Evolutionary conservation across 768 basidiomycete genomes (phyloP).

Genomic region (Paxillus ammoniavirescens): DNA sequence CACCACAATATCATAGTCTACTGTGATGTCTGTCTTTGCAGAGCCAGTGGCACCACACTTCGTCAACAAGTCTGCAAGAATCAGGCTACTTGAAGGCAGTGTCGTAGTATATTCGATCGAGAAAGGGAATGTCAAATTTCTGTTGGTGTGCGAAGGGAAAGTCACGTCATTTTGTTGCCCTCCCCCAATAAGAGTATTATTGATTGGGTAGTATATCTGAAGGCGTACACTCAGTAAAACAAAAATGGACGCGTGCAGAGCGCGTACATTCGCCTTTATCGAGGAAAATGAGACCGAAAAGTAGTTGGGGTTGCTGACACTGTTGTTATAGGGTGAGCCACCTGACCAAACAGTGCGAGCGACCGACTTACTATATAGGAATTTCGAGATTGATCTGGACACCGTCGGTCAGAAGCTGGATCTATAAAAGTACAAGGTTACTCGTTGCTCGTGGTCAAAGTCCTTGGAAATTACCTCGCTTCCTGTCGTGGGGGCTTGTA

Average conservation of each 20-base stretch:
- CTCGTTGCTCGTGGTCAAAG: neutral
- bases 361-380: slow-evolving; percentile 57
- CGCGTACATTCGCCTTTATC: slow-evolving; percentile 57
- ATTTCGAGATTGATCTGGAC: slow-evolving; percentile 60
- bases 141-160: slow-evolving; percentile 52
- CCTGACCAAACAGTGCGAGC: neutral
- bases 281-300: slow-evolving; percentile 66
- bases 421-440: slow-evolving; percentile 30
- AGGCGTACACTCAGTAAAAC: slow-evolving; percentile 3
- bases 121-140: slow-evolving; percentile 78
- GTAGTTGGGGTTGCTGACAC: slow-evolving; percentile 81
- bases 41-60: slow-evolving; percentile 59
- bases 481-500: slow-evolving; percentile 36
- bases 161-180: slow-evolving; percentile 48
- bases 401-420: slow-evolving; percentile 41
- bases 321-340: slow-evolving; percentile 29
- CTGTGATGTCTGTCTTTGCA: slow-evolving; percentile 45
- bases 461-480: slow-evolving; percentile 42
- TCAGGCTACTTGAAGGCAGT: slow-evolving; percentile 47
- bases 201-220: slow-evolving; percentile 75
- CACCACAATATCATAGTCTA: slow-evolving; percentile 69
- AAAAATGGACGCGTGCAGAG: neutral
- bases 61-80: slow-evolving; percentile 59
- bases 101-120: slow-evolving; percentile 56
- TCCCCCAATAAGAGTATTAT: slow-evolving; percentile 64